Percentiles rank a stretch among this genome's conserved stretches.
phyloP scores from a whole-genome alignment of 140 eudicot species.

The Erigeron philadelphicus region DNA sequence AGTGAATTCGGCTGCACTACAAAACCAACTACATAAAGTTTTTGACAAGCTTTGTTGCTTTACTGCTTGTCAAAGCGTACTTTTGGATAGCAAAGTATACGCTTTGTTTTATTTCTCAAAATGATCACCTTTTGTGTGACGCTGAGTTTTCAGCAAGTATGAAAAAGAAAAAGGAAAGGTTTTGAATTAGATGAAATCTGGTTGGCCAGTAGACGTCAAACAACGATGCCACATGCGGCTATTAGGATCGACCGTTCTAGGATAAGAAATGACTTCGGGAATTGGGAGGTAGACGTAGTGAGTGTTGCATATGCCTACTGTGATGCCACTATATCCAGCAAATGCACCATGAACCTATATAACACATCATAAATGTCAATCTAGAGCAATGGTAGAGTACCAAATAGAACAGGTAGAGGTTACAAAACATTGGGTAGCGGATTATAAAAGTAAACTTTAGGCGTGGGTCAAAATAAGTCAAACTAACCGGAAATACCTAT shows the following conservation, averaged over 20 bases:
- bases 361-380: background rate
- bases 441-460: background rate
- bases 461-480: no score
- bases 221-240: conserved; percentile 99
- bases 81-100: no score
- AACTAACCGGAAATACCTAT: no score
- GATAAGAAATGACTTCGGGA: conserved; percentile 85
- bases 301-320: conserved; percentile 98
- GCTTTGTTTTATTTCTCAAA: no score
- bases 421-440: background rate
- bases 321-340: conserved; percentile 96
- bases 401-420: conserved; percentile 2
- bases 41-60: no score
- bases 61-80: no score
- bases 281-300: conserved; percentile 96
- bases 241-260: conserved; percentile 78
- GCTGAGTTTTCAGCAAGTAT: background rate
- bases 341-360: conserved; percentile 97
- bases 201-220: conserved; percentile 97
- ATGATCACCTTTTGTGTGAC: background rate
- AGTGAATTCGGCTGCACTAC: no score
- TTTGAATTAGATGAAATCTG: conserved; percentile 59
- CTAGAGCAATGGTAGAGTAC: background rate
- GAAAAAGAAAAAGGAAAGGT: background rate
- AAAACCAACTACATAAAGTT: no score